Evolutionary conservation across 306 rosid species (phyloP), one percentile per base, ranked within the genome.

Genomic region (Arachis stenosperma): DNA sequence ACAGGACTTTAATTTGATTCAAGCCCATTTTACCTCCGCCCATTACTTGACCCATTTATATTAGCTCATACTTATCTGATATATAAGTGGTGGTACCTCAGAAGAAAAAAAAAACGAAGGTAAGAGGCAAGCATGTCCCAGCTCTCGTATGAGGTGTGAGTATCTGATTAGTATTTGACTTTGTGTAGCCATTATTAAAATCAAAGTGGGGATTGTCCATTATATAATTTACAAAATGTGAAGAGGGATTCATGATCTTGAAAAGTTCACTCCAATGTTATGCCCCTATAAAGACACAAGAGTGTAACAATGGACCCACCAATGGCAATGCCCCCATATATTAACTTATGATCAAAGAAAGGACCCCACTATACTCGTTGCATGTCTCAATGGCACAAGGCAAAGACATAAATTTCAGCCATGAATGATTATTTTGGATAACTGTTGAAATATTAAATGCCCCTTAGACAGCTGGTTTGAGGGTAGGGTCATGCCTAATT

Each of bases 321-420:
- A 52, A 5, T n/a, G 29, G 57, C 57, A 22, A 52, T 52, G 7
- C 57, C 29, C 57, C 22, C 37, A 33, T 33, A 33, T 4, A 33
- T n/a, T 52, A n/a, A n/a, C 57, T 52, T 52, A n/a, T 22, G 14
- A 2, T 2, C 0, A 52, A 52, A 52, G 6, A 14, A 14, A 5
- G 39, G 83, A 74, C 29, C 77, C 69, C 66, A 47, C 7, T 0
- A 8, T 27, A 22, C 74, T 70, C 67, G 81, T 84, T 76, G 39
- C 48, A 48, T 83, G 91, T 81, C 82, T 51, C 70, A 30, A 61
- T 30, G 58, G 14, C 84, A 69, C 65, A 58, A 61, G 84, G 81
- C 86, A 84, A 46, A 29, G 87, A 83, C 84, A 84, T 82, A 75
- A 82, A 86, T 86, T 80, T 77, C 74, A 73, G 54, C 69, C 22